Evolutionary conservation across 2,329 filamentous ascomycete genomes (phyloP).

Genomic region (Colletotrichum australisinense): DNA sequence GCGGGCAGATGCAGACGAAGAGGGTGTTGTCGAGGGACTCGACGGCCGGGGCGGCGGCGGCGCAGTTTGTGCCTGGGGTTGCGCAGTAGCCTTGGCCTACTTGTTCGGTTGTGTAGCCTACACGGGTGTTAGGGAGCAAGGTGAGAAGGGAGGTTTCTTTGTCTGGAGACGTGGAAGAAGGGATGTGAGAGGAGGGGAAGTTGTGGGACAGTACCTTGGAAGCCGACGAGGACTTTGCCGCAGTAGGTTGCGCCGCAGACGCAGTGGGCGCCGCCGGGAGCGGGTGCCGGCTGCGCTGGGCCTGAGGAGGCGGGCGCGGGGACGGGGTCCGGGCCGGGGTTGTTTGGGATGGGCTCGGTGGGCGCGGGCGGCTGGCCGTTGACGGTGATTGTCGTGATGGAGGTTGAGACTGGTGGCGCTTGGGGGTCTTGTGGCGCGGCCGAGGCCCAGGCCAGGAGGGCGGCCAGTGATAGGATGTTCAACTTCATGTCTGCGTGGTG

Average conservation of each 20-base stretch:
- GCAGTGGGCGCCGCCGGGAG: slow-evolving; percentile 46
- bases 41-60: slow-evolving; percentile 43
- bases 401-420: slow-evolving; percentile 6
- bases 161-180: too few species aligned
- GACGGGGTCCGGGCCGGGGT: background rate
- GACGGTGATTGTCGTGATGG: slow-evolving; percentile 27
- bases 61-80: slow-evolving; percentile 49
- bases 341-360: slow-evolving; percentile 23
- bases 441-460: slow-evolving; percentile 14
- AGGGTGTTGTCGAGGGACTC: slow-evolving; percentile 44
- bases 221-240: slow-evolving; percentile 48
- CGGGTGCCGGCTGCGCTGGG: slow-evolving; percentile 28
- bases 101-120: slow-evolving; percentile 40
- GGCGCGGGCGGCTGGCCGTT: slow-evolving; percentile 5
- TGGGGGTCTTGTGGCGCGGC: slow-evolving; percentile 29
- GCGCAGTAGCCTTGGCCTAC: slow-evolving; percentile 50
- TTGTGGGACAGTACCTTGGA: slow-evolving; percentile 13
- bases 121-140: too few species aligned
- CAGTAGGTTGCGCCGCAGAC: slow-evolving; percentile 57
- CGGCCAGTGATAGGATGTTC: slow-evolving; percentile 12
- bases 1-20: slow-evolving; percentile 52
- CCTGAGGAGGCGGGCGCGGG: background rate
- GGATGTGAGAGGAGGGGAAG: background rate
- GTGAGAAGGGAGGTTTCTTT: too few species aligned
- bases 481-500: slow-evolving; percentile 9